phyloP scores from a whole-genome alignment of 2,329 filamentous ascomycete genomes.

The Penicillium sp. region DNA sequence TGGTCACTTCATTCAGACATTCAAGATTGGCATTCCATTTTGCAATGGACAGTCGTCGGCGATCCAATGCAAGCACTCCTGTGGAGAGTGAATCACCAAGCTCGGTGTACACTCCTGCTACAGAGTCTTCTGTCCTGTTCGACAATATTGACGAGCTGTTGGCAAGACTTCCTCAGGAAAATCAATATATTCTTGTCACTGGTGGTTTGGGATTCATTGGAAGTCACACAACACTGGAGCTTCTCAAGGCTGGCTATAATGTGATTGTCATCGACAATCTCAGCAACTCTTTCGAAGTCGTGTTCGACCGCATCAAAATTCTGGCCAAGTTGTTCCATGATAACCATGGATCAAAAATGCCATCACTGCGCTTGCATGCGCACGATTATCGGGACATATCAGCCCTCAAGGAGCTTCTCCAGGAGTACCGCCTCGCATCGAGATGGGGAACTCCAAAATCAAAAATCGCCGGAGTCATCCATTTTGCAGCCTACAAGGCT shows the following conservation, averaged over 20 bases:
- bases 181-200: conserved; percentile 49
- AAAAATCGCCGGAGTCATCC: conserved; percentile 66
- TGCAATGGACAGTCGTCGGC: conserved; percentile 37
- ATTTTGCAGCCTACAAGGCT: conserved; percentile 70
- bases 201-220: conserved; percentile 50
- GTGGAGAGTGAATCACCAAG: conserved; percentile 35
- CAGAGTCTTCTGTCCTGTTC: conserved; percentile 51
- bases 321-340: conserved; percentile 44
- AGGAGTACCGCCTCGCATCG: conserved; percentile 45
- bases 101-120: conserved; percentile 48
- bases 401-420: conserved; percentile 49
- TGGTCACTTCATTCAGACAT: conserved; percentile 13
- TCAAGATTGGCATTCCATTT: conserved; percentile 17
- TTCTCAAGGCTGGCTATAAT: conserved; percentile 47
- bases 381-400: conserved; percentile 53
- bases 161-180: conserved; percentile 42
- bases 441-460: conserved; percentile 48
- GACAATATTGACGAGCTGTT: conserved; percentile 50
- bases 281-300: conserved; percentile 44
- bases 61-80: conserved; percentile 38
- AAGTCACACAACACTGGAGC: conserved; percentile 48
- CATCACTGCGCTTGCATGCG: conserved; percentile 51
- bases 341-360: conserved; percentile 46
- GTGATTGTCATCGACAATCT: conserved; percentile 49
- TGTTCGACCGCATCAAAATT: conserved; percentile 41